phyloP scores from a whole-genome alignment of 352 stramenopile species.

The Pythium pectinolyticum region DNA sequence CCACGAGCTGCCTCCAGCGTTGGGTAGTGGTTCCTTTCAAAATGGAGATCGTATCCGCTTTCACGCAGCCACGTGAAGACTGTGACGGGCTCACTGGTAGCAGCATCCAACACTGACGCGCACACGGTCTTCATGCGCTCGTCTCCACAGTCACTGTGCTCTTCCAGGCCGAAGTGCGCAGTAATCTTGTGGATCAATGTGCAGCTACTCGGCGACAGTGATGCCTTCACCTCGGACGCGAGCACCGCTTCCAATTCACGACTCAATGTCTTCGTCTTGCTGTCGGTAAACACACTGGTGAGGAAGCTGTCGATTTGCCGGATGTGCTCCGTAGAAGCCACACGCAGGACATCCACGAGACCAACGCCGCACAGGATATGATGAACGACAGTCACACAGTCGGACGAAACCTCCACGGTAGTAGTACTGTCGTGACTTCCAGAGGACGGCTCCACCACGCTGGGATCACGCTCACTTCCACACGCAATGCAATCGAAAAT shows the following conservation, averaged over 20 bases:
- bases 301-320: slow-evolving; percentile 20
- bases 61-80: slow-evolving; percentile 50
- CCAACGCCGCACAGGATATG: slow-evolving; percentile 10
- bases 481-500: slow-evolving; percentile 51
- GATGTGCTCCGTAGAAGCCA: slow-evolving; percentile 2
- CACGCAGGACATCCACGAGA: slow-evolving; percentile 12
- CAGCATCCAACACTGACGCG: slow-evolving; percentile 15
- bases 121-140: not conserved
- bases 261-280: not conserved
- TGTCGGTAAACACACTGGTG: slow-evolving; percentile 2
- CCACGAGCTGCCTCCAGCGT: slow-evolving; percentile 42
- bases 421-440: slow-evolving; percentile 1
- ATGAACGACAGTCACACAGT: not conserved
- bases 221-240: not conserved
- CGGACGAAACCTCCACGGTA: not conserved
- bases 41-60: slow-evolving; percentile 59
- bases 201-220: not conserved
- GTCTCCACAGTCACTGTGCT: not conserved
- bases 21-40: slow-evolving; percentile 49
- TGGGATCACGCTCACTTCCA: slow-evolving; percentile 48
- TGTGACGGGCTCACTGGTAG: slow-evolving; percentile 28
- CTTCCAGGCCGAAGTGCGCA: not conserved
- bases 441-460: slow-evolving; percentile 32
- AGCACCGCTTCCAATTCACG: not conserved
- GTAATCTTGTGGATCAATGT: not conserved